Evolutionary conservation across 2,329 filamentous ascomycete species (phyloP), one percentile per base, ranked within the genome.

Genomic region (Phialemoniopsis sp.): DNA sequence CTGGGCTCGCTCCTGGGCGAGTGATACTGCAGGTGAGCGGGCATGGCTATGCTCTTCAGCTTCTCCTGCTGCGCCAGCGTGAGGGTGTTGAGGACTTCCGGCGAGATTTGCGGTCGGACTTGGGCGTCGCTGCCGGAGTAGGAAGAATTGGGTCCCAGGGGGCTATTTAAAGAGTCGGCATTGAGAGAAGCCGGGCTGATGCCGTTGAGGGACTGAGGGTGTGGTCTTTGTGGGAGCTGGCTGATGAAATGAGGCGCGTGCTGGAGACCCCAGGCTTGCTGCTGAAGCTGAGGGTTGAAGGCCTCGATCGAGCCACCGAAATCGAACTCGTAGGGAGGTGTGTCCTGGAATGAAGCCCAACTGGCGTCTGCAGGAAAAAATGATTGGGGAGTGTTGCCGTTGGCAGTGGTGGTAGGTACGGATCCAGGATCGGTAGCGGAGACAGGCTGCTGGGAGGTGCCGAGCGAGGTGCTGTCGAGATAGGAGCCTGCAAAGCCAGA

Each of bases 21-120:
- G 44, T 74, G 68, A 47, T 81, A 82, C 48, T 77, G 75, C 14
- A 82, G 67, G 47, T 80, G 74, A 17, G 73, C 64, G 13, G 80
- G 79, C 78, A 83, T 83, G 48, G 78, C 79, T 53, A 82, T 82
- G 45, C 68, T 78, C 48, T 73, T 74, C 34, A 83, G 64, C 52
- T 76, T 72, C 54, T 82, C 77, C 52, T 79, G 75, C 54, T 80
- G 72, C 17, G 76, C 76, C 26, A 72, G 70, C 29, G 76, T 81
- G 39, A 83, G 61, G 4, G 58, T 59, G 46, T 58, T 63, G 36
- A 68, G 53, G 13, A 59, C 50, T 29, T 57, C 54, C 34, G 62
- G 53, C 21, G 57, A 42, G 13, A 58, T 49, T 31, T 55, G 60
- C 13, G 51, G 43, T 5, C 52, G 54, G 40, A 47, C 38, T 42